phyloP scores from a whole-genome alignment of 2,329 filamentous ascomycete species.

The Phoma sp. region DNA sequence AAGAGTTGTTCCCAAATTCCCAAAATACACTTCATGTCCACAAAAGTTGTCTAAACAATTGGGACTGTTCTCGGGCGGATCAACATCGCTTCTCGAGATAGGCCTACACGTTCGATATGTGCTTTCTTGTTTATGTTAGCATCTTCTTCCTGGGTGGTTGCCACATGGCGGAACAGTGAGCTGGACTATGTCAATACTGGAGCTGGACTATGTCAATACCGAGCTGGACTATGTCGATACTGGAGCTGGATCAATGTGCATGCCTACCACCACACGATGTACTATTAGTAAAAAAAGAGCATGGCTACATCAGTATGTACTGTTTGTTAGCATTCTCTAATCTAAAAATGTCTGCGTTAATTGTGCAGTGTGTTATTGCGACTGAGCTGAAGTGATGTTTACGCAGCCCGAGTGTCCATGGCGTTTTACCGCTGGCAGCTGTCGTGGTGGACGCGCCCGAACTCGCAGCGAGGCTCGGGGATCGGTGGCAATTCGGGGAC shows the following conservation, averaged over 20 bases:
- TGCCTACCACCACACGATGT: slow-evolving; percentile 29
- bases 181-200: neutral
- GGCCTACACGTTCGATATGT: slow-evolving; percentile 28
- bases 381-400: neutral
- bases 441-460: neutral
- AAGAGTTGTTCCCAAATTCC: slow-evolving; percentile 43
- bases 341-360: slow-evolving; percentile 5
- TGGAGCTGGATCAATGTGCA: slow-evolving; percentile 25
- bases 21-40: slow-evolving; percentile 40
- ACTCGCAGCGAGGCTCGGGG: slow-evolving; percentile 18
- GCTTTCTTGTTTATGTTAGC: slow-evolving; percentile 43
- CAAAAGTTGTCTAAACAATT: slow-evolving; percentile 38
- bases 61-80: slow-evolving; percentile 35
- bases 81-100: slow-evolving; percentile 34
- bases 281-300: slow-evolving; percentile 19
- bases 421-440: no score
- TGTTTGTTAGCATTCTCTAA: slow-evolving; percentile 20
- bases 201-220: slow-evolving; percentile 14
- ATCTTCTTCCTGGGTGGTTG: slow-evolving; percentile 26
- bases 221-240: slow-evolving; percentile 1
- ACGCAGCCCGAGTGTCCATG: neutral
- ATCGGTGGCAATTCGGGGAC: slow-evolving; percentile 15
- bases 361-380: neutral
- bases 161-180: slow-evolving; percentile 18
- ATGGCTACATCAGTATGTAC: slow-evolving; percentile 23